Evolutionary conservation across 1,284 basidiomycete species (phyloP).

Genomic region (Rhodotorula sp.): DNA sequence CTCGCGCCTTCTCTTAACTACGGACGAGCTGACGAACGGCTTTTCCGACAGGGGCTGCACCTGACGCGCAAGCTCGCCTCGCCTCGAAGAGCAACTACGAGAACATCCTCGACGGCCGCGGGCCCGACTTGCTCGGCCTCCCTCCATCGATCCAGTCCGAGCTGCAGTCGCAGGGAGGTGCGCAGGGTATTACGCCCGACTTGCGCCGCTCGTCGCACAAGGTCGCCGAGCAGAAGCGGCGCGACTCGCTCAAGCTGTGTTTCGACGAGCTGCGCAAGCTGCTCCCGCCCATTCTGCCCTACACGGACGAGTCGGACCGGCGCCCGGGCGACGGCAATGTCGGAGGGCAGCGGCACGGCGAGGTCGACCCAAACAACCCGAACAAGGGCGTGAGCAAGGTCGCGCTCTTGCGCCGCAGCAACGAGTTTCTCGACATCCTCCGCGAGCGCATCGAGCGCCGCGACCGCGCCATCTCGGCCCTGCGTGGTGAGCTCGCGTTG

Average conservation of each 20-base stretch:
- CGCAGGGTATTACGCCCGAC: conserved; percentile 41
- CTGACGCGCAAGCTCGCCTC: conserved; percentile 25
- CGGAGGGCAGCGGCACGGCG: conserved; percentile 44
- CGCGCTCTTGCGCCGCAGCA: conserved; percentile 83
- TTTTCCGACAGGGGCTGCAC: conserved; percentile 1
- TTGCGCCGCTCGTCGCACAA: conserved; percentile 90
- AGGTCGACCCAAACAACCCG: conserved; percentile 62
- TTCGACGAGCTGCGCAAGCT: conserved; percentile 90
- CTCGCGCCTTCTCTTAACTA: not conserved
- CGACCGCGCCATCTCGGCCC: conserved; percentile 71
- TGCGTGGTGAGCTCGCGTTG: conserved; percentile 57
- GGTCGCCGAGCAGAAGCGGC: conserved; percentile 93
- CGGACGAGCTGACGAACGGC: not conserved
- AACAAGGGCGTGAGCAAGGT: conserved; percentile 95
- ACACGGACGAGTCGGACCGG: conserved; percentile 40
- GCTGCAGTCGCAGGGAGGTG: not conserved
- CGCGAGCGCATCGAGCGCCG: conserved; percentile 77
- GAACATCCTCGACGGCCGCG: conserved; percentile 27
- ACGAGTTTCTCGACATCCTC: conserved; percentile 78
- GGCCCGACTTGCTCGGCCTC: conserved; percentile 23
- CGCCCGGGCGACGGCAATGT: conserved; percentile 47
- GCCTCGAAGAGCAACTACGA: conserved; percentile 29
- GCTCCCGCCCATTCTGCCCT: conserved; percentile 70
- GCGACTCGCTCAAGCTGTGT: conserved; percentile 91
- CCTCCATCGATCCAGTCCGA: conserved; percentile 10